Evolutionary conservation across 768 basidiomycete genomes (phyloP).

Genomic region (Mycena olivaceomarginata): DNA sequence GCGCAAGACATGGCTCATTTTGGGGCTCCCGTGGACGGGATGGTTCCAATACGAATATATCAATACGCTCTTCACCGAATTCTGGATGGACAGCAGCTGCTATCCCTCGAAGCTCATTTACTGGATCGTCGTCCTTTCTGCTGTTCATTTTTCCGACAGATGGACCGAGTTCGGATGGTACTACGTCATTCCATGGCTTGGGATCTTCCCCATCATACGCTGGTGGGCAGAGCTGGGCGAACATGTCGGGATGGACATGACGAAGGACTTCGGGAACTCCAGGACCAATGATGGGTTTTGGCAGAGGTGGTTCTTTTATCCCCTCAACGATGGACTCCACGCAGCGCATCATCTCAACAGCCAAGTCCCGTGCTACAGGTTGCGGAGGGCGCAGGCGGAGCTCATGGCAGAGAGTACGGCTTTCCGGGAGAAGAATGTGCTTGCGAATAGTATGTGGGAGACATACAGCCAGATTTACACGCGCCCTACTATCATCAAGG

Average conservation of each 20-base stretch:
- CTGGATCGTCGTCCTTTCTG: slow-evolving; percentile 11
- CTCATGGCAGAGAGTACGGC: slow-evolving; percentile 21
- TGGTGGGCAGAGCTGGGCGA: slow-evolving; percentile 34
- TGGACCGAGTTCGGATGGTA: slow-evolving; percentile 23
- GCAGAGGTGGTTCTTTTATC: slow-evolving; percentile 24
- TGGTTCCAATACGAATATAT: slow-evolving; percentile 34
- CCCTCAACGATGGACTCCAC: slow-evolving; percentile 25
- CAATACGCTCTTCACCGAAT: slow-evolving; percentile 27
- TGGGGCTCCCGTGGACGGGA: slow-evolving; percentile 19
- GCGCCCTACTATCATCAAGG: slow-evolving; percentile 11
- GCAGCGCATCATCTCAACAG: slow-evolving; percentile 29
- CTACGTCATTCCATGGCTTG: slow-evolving; percentile 26
- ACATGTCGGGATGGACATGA: slow-evolving; percentile 32
- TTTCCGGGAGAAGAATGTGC: slow-evolving; percentile 18
- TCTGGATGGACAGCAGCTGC: slow-evolving; percentile 19
- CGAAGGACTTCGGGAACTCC: slow-evolving; percentile 21
- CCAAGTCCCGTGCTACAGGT: slow-evolving; percentile 21
- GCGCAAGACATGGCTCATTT: slow-evolving; percentile 31
- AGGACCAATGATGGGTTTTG: slow-evolving; percentile 27
- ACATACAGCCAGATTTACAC: slow-evolving; percentile 19
- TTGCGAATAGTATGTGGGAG: slow-evolving; percentile 22
- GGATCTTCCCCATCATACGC: slow-evolving; percentile 18
- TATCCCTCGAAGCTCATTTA: slow-evolving; percentile 29
- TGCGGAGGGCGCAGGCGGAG: slow-evolving; percentile 29
- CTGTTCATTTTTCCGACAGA: slow-evolving; percentile 5